Conservation (phyloP, 768 basidiomycete species). For the Cyathus striatus region DNA sequence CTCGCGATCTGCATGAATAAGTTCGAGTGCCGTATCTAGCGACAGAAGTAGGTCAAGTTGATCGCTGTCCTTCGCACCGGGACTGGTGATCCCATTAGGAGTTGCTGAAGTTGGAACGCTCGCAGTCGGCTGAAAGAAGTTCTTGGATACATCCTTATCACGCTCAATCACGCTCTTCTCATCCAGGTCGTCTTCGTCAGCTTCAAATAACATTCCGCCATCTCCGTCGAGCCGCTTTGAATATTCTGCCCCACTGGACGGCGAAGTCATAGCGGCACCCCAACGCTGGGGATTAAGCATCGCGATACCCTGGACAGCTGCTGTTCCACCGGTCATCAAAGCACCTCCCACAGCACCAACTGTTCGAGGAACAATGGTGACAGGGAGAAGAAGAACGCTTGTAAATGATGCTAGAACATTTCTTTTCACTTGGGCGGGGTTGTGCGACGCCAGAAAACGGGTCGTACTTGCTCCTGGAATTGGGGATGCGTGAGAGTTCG, state of each 20-base stretch:
- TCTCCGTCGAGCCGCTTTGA: slow-evolving; percentile 32
- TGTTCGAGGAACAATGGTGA: slow-evolving; percentile 90
- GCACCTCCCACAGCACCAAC: slow-evolving; percentile 68
- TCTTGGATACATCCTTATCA: no score
- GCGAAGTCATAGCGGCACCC: slow-evolving; percentile 40
- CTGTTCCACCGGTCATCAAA: slow-evolving; percentile 64
- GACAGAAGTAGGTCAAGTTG: slow-evolving; percentile 87
- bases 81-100: no score
- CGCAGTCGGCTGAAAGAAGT: no score
- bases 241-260: slow-evolving; percentile 20
- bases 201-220: slow-evolving; percentile 45
- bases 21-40: slow-evolving; percentile 83
- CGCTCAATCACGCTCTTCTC: not conserved
- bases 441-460: slow-evolving; percentile 74
- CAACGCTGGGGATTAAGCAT: slow-evolving; percentile 91
- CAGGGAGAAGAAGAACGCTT: slow-evolving; percentile 83
- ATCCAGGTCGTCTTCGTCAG: slow-evolving; percentile 25
- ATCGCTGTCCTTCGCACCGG: slow-evolving; percentile 1
- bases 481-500: slow-evolving; percentile 6
- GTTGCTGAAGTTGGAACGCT: no score
- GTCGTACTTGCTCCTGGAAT: slow-evolving; percentile 13
- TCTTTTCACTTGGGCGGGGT: slow-evolving; percentile 88
- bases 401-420: slow-evolving; percentile 92
- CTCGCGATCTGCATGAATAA: slow-evolving; percentile 92
- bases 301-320: slow-evolving; percentile 77